Evolutionary conservation across 352 stramenopile species (phyloP).

Genomic region (Thalassiosira sp.): DNA sequence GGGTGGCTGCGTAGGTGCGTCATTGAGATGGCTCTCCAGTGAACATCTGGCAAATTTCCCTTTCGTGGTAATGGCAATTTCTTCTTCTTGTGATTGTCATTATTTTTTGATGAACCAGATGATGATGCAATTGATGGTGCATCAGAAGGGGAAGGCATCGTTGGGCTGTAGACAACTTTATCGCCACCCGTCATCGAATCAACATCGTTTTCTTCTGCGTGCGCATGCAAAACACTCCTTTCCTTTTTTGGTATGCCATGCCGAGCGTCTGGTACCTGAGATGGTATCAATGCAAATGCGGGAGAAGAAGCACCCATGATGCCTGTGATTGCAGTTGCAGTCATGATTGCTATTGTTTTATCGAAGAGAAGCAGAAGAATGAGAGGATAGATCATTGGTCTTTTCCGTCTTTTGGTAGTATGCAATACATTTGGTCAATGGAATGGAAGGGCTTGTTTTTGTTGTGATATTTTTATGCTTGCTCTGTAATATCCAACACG

Average conservation of each 20-base stretch:
- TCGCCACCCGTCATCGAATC: slow-evolving; percentile 27
- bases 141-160: background rate
- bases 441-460: background rate
- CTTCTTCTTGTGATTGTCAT: slow-evolving; percentile 11
- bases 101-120: background rate
- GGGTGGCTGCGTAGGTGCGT: slow-evolving; percentile 74
- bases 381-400: slow-evolving; percentile 6
- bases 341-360: background rate
- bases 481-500: no score
- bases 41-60: slow-evolving; percentile 72
- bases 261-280: slow-evolving; percentile 26
- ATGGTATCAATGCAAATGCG: slow-evolving; percentile 36
- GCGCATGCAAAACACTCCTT: background rate
- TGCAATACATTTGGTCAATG: background rate
- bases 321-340: background rate
- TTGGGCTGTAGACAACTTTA: slow-evolving; percentile 20
- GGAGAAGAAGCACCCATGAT: no score
- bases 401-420: background rate
- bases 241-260: slow-evolving; percentile 1
- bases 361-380: background rate
- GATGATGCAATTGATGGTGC: slow-evolving; percentile 8
- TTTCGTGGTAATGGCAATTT: slow-evolving; percentile 10
- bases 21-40: slow-evolving; percentile 69
- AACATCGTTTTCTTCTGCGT: slow-evolving; percentile 4
- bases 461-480: no score